phyloP scores from a whole-genome alignment of 2,329 filamentous ascomycete species.

The Trichoderma semiorbis region DNA sequence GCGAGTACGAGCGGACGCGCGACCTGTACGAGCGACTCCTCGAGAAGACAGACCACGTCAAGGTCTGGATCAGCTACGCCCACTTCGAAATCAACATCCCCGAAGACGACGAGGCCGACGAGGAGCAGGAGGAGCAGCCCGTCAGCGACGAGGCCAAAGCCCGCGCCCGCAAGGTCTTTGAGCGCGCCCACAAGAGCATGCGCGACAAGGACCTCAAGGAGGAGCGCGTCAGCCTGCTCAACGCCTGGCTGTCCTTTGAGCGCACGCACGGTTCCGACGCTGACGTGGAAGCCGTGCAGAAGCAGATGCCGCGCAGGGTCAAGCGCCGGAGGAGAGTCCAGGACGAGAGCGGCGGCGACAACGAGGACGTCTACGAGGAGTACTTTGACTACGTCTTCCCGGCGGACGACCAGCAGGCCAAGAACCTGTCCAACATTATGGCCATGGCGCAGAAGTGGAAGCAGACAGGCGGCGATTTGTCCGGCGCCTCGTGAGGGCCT shows the following conservation, averaged over 20 bases:
- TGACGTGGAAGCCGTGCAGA: slow-evolving; percentile 79
- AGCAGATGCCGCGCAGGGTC: slow-evolving; percentile 87
- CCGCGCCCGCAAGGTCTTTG: slow-evolving; percentile 78
- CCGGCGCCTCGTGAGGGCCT: slow-evolving; percentile 24
- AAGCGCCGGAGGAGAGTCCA: slow-evolving; percentile 91
- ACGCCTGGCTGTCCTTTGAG: slow-evolving; percentile 91
- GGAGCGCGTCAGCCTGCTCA: slow-evolving; percentile 87
- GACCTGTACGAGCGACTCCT: slow-evolving; percentile 85
- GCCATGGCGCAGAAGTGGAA: slow-evolving; percentile 89
- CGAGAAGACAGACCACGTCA: slow-evolving; percentile 95
- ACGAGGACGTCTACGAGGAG: slow-evolving; percentile 68
- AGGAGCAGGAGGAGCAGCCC: slow-evolving; percentile 61
- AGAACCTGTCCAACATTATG: slow-evolving; percentile 78
- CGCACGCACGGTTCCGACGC: slow-evolving; percentile 71
- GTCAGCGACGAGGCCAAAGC: slow-evolving; percentile 81
- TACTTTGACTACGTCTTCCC: slow-evolving; percentile 98
- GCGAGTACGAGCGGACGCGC: slow-evolving; percentile 80
- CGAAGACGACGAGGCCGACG: slow-evolving; percentile 60
- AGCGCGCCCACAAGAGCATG: slow-evolving; percentile 80
- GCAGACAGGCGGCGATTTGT: slow-evolving; percentile 43
- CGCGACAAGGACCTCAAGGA: slow-evolving; percentile 89
- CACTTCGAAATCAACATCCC: slow-evolving; percentile 96
- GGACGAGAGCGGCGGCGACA: slow-evolving; percentile 44
- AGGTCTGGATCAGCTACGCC: slow-evolving; percentile 99
- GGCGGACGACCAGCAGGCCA: slow-evolving; percentile 82